Conservation (phyloP, 2,329 filamentous ascomycete genomes). For the Ceratocystis colombiana region DNA sequence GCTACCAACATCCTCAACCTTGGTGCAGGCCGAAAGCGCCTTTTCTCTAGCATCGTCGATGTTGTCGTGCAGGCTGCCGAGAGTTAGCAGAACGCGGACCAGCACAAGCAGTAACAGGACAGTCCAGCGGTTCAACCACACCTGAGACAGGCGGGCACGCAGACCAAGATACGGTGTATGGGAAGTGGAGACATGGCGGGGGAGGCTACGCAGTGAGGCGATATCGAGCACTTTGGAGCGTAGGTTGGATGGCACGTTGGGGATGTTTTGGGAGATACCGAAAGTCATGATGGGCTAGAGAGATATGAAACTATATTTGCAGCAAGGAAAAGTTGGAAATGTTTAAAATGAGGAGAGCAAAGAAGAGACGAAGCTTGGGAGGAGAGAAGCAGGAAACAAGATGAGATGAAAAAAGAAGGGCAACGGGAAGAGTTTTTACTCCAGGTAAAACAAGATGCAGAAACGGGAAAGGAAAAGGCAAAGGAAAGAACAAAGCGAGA, state of each 20-base stretch:
- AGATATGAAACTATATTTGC: neutral
- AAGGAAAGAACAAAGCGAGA: neutral
- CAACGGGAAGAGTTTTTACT: neutral
- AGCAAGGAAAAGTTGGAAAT: neutral
- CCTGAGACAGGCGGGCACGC: slow-evolving; percentile 78
- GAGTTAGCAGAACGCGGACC: slow-evolving; percentile 65
- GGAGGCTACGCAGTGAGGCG: slow-evolving; percentile 31
- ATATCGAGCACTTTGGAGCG: slow-evolving; percentile 34
- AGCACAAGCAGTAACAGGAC: slow-evolving; percentile 79
- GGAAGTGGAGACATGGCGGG: slow-evolving; percentile 47
- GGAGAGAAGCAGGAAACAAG: slow-evolving; percentile 1
- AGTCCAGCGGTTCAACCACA: slow-evolving; percentile 98
- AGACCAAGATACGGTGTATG: slow-evolving; percentile 89
- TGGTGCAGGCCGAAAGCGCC: slow-evolving; percentile 79
- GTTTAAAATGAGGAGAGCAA: neutral
- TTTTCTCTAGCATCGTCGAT: slow-evolving; percentile 66
- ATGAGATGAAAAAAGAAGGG: neutral
- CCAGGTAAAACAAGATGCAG: neutral
- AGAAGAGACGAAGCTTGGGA: neutral
- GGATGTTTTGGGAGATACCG: slow-evolving; percentile 5
- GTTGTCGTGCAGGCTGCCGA: slow-evolving; percentile 61
- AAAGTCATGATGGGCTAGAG: slow-evolving; percentile 4
- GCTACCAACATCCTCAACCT: slow-evolving; percentile 86
- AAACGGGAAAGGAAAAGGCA: neutral
- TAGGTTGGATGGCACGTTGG: slow-evolving; percentile 34